phyloP scores from a whole-genome alignment of 1,284 basidiomycete genomes.

The Papiliotrema terrestris region DNA sequence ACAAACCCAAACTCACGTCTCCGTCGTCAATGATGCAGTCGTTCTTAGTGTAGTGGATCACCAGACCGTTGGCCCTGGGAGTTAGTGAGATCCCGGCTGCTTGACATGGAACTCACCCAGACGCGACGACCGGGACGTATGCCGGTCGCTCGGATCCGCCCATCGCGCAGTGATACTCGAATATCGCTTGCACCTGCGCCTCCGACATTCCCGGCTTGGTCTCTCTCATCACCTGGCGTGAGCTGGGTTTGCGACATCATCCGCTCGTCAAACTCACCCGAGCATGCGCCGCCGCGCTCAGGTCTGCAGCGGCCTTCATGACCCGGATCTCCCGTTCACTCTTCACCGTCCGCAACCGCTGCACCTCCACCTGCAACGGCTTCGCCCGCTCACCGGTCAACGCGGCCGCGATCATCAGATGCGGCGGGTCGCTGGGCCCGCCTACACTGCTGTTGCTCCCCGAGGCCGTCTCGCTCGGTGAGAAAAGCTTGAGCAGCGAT shows the following conservation, averaged over 20 bases:
- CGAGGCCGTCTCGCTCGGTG: conserved; percentile 11
- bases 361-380: conserved; percentile 46
- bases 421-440: conserved; percentile 37
- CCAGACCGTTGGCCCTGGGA: conserved; percentile 70
- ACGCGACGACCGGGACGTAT: conserved; percentile 92
- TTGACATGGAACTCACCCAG: conserved; percentile 60
- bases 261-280: conserved; percentile 23
- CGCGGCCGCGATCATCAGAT: conserved; percentile 45
- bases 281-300: conserved; percentile 48
- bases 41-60: conserved; percentile 90
- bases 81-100: not conserved
- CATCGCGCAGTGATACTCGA: conserved; percentile 77
- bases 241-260: not conserved
- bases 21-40: conserved; percentile 67
- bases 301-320: conserved; percentile 52
- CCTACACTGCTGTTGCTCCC: conserved; percentile 6
- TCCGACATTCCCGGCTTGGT: conserved; percentile 69
- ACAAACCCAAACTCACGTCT: conserved; percentile 52
- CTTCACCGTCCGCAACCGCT: conserved; percentile 50
- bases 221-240: conserved; percentile 64
- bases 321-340: conserved; percentile 47
- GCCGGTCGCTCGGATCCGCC: conserved; percentile 78
- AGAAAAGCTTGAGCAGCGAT: conserved; percentile 45
- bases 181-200: conserved; percentile 72
- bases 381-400: conserved; percentile 35